These are phyloP conservation scores for Teratosphaeria destructans DNA, from an alignment of 2,329 filamentous ascomycete genomes.

Conservation along the genomic window DNA sequence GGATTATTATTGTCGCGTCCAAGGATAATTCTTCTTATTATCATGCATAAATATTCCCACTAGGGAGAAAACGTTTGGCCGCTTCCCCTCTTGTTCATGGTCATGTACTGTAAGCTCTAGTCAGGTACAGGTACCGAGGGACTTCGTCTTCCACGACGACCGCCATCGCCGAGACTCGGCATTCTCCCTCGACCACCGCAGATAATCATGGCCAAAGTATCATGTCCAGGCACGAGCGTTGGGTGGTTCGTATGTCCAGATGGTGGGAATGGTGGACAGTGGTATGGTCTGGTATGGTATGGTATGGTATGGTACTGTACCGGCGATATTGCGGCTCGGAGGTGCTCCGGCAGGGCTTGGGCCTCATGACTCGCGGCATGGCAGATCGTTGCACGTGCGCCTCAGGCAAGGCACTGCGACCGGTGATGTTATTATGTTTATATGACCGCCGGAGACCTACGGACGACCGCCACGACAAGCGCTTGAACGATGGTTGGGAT, in stretches of 20 bases:
- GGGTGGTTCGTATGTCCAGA: neutral
- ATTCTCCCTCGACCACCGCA: neutral
- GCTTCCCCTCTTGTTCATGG: neutral
- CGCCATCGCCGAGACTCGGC: neutral
- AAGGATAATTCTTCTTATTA: too few species aligned
- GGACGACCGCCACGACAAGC: too few species aligned
- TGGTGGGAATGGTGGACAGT: too few species aligned
- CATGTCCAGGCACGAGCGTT: neutral
- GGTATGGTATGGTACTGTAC: neutral
- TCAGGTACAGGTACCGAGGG: neutral
- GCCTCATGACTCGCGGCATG: too few species aligned
- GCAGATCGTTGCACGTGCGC: too few species aligned
- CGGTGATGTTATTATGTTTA: too few species aligned
- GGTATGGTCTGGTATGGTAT: too few species aligned
- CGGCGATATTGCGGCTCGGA: neutral
- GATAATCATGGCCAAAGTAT: neutral
- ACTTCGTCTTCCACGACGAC: neutral
- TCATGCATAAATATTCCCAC: neutral
- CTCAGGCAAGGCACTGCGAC: too few species aligned
- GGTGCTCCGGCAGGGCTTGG: neutral
- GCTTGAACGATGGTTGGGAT: too few species aligned
- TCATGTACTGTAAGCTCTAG: neutral
- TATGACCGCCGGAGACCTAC: too few species aligned
- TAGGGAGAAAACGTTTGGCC: neutral
- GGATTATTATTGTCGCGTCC: too few species aligned